Base-by-base conservation (phyloP, 495 filamentous ascomycete genomes). In the Acidiella bohemica region DNA sequence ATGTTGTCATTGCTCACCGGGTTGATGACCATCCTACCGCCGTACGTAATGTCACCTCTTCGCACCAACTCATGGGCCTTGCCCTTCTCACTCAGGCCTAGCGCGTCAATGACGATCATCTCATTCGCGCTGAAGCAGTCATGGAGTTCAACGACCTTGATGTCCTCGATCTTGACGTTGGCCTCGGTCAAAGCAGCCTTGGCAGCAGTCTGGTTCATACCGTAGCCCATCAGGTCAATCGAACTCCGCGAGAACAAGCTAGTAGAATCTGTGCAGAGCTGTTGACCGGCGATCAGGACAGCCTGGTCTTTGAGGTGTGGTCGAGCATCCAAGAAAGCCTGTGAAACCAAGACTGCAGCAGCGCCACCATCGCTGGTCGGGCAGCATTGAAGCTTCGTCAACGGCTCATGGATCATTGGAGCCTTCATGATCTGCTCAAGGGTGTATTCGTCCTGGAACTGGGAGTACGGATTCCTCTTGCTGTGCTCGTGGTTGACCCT, bases 71-170 rank as follows among this genome's bases (percentile, higher is more conserved):
- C 84, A 54, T 95, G 87, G 0, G 90, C 90, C 59, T 86, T 86
- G 0, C 88, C 90, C 0, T 69, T 73, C 44, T 74, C 73, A 27
- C 68, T 75, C 1, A 97, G 69, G 12, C 85, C 87, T 1, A 97
- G 67, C 0, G 79, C 84, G 56, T 95, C 88, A 27, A 97, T 73
- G 1, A 76, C 75, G 23, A 87, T 71, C 73, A 97, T 77, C 66
- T 95, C 88, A 56, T 97, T 97, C 20, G 86, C 76, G 5, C 80
- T 87, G 68, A 97, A 97, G 64, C 90, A 97, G 60, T 97, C 90
- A 59, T 97, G 90, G 37, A 97, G 63, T 59, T 97, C 90, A 60
- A 79, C 82, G 3, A 95, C 84, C 50, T 78, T 76, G 49, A 93
- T 68, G 45, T 90, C 78, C 16, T 59, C 60, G 0, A 81, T 62